Evolutionary conservation across 768 basidiomycete genomes (phyloP).

Genomic region (Phlebiopsis gigantea): DNA sequence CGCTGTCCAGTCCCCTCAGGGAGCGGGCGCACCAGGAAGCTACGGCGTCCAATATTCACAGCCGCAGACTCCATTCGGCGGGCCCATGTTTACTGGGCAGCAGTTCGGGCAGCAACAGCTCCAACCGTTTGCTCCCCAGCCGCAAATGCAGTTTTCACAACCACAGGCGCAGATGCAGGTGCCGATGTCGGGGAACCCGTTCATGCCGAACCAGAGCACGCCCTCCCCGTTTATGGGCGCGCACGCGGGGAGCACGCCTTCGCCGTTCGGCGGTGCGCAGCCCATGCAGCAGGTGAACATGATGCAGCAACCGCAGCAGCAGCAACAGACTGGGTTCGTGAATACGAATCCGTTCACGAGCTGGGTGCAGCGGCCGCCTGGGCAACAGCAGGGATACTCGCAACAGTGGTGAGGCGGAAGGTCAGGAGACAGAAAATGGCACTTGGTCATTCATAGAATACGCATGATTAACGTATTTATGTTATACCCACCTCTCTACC

Average conservation of each 20-base stretch:
- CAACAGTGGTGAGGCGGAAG: slow-evolving; percentile 10
- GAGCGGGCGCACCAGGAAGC: not conserved
- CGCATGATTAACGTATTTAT: too few relatives aligned
- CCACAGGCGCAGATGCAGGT: slow-evolving; percentile 26
- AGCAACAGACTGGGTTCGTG: slow-evolving; percentile 2
- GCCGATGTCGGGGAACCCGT: slow-evolving; percentile 12
- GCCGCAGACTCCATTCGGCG: slow-evolving; percentile 9
- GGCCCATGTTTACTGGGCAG: not conserved
- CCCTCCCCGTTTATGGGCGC: slow-evolving; percentile 11
- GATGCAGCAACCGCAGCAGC: slow-evolving; percentile 2
- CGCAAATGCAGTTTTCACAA: slow-evolving; percentile 27
- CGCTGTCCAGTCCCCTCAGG: slow-evolving; percentile 8
- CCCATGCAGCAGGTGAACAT: not conserved
- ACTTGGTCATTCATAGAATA: too few relatives aligned
- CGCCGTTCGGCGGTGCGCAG: slow-evolving; percentile 1
- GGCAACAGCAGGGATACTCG: slow-evolving; percentile 8
- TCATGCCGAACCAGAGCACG: slow-evolving; percentile 12
- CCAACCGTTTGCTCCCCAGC: slow-evolving; percentile 20
- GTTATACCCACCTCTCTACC: too few relatives aligned
- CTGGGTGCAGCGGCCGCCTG: slow-evolving; percentile 20
- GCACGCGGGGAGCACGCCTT: not conserved
- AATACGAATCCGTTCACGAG: slow-evolving; percentile 22
- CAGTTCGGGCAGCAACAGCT: slow-evolving; percentile 23
- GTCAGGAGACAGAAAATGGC: too few relatives aligned
- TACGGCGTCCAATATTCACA: slow-evolving; percentile 10